Evolutionary conservation across 495 filamentous ascomycete genomes (phyloP), one percentile per base, ranked within the genome.

Genomic region (Penicillium egyptiacum): DNA sequence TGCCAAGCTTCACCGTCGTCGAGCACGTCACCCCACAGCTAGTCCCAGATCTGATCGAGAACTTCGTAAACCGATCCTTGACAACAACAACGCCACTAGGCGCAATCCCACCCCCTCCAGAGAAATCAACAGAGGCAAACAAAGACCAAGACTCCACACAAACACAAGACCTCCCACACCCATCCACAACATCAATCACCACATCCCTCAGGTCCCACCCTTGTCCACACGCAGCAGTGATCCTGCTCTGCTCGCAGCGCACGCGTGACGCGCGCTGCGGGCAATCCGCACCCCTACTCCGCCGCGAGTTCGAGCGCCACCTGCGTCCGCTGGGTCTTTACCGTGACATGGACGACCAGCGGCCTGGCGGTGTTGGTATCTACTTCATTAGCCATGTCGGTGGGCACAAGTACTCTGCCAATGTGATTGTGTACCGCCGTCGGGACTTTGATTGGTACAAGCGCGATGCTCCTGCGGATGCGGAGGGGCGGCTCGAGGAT

Each of bases 351-450:
- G 83, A 91, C 50, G 94, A 98, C 66, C 85, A 88, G 70, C 70
- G 94, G 40, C 87, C 91, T 0, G 93, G 92, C 16, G 94, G 95
- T 2, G 92, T 95, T 4, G 92, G 90, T 1, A 88, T 98, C 50
- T 93, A 97, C 64, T 98, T 98, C 67, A 91, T 98, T 62, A 92
- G 85, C 60, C 94, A 98, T 67, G 91, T 97, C 0, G 92, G 93
- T 8, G 92, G 92, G 1, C 92, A 97, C 67, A 93, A 94, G 75
- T 96, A 91, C 50, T 63, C 63, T 10, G 94, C 93, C 1, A 98
- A 98, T 63, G 81, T 96, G 62, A 87, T 98, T 72, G 76, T 98
- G 0, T 98, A 98, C 66, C 81, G 94, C 7, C 78, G 86, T 30
- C 77, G 77, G 17, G 80, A 87, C 51, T 68, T 85, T 72, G 48